Evolutionary conservation across 495 filamentous ascomycete species (phyloP).

Genomic region (Amphirosellinia nigrospora): DNA sequence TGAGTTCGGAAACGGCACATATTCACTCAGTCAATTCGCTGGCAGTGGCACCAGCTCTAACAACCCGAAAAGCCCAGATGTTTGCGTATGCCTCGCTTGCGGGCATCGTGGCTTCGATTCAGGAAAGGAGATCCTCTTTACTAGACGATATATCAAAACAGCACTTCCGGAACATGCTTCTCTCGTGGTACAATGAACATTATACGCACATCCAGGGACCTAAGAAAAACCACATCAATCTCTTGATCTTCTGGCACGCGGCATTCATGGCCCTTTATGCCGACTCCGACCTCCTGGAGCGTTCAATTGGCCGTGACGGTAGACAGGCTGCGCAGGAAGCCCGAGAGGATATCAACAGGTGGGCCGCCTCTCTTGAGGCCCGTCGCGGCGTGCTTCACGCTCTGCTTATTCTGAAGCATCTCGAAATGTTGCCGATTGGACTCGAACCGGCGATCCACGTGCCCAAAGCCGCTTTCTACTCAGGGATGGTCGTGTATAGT

Average conservation of each 20-base stretch:
- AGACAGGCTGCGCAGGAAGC: slow-evolving; percentile 15
- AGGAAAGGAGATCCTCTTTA: slow-evolving; percentile 20
- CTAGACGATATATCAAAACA: slow-evolving; percentile 35
- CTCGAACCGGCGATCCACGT: slow-evolving; percentile 24
- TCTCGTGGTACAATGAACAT: slow-evolving; percentile 24
- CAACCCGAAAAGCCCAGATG: slow-evolving; percentile 22
- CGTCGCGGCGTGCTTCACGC: slow-evolving; percentile 21
- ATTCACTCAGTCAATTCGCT: not conserved
- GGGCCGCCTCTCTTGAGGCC: slow-evolving; percentile 20
- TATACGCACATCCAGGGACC: slow-evolving; percentile 17
- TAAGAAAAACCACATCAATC: slow-evolving; percentile 26
- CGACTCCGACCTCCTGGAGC: slow-evolving; percentile 41
- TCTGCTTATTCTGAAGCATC: slow-evolving; percentile 19
- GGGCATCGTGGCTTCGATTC: slow-evolving; percentile 23
- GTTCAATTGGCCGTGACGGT: slow-evolving; percentile 22
- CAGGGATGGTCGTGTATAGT: slow-evolving; percentile 20
- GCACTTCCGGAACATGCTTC: slow-evolving; percentile 17
- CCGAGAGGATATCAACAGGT: slow-evolving; percentile 3
- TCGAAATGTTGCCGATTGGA: slow-evolving; percentile 24
- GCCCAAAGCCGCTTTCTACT: slow-evolving; percentile 24
- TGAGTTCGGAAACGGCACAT: not conserved
- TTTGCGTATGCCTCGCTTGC: slow-evolving; percentile 21
- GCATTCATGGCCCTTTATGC: slow-evolving; percentile 43
- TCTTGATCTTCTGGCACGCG: slow-evolving; percentile 48
- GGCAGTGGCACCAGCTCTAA: not conserved